phyloP scores from a whole-genome alignment of 2,329 filamentous ascomycete genomes.

The Stachybotrys chartarum region DNA sequence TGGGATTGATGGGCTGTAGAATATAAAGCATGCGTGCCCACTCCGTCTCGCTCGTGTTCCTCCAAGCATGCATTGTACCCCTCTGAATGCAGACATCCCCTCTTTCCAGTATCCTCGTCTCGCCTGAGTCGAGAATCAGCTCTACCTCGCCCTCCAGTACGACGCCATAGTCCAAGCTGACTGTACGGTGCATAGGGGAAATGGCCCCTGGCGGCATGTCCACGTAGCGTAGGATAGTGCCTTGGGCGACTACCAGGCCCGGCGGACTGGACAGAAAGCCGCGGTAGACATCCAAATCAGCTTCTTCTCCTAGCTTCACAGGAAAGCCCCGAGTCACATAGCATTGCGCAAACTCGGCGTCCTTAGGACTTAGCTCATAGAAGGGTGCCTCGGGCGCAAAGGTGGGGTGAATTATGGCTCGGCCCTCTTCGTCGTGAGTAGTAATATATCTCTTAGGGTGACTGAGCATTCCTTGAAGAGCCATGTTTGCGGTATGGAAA shows the following conservation, averaged over 20 bases:
- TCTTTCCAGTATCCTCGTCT: constrained; percentile 16
- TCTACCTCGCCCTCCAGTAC: constrained; percentile 48
- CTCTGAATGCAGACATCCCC: constrained; percentile 46
- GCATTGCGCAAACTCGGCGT: constrained; percentile 14
- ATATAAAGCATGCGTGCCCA: constrained; percentile 39
- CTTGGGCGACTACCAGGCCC: constrained; percentile 22
- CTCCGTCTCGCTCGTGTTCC: constrained; percentile 34
- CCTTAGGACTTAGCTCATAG: constrained; percentile 8
- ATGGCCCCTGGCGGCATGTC: constrained; percentile 32
- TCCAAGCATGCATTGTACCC: constrained; percentile 50
- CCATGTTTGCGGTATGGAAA: too few species aligned
- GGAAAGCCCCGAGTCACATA: constrained; percentile 19
- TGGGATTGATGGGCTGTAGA: constrained; percentile 16
- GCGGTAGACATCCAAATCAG: constrained; percentile 15
- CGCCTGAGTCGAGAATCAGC: constrained; percentile 43
- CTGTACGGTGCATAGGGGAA: constrained; percentile 35
- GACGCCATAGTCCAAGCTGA: constrained; percentile 47
- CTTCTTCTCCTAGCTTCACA: constrained; percentile 7
- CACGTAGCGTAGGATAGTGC: constrained; percentile 38
- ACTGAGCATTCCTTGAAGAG: too few species aligned
- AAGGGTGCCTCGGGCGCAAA: constrained; percentile 5
- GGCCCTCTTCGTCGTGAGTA: too few species aligned
- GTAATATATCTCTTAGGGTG: too few species aligned
- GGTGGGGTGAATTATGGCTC: too few species aligned
- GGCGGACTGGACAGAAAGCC: constrained; percentile 12